These are phyloP conservation scores for Wickerhamiella nectarea DNA, from an alignment of 805 yeast genomes.

Conservation along the genomic window DNA sequence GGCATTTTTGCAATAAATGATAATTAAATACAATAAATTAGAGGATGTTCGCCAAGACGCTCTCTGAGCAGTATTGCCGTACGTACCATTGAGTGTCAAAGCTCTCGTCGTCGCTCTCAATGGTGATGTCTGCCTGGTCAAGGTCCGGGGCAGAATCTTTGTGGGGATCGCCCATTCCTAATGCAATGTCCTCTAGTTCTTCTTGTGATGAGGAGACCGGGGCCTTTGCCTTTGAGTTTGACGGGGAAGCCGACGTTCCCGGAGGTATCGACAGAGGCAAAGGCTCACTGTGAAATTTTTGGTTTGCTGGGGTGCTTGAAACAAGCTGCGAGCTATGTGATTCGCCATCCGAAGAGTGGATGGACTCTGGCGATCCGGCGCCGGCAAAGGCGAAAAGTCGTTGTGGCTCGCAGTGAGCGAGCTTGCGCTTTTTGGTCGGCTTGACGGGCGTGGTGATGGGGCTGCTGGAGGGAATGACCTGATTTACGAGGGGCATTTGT, in stretches of 20 bases:
- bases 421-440: background rate
- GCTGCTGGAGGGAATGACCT: slow-evolving; percentile 4
- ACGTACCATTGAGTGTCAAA: background rate
- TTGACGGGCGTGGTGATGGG: slow-evolving; percentile 2
- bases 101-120: background rate
- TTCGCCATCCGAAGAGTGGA: slow-evolving; percentile 6
- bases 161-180: background rate
- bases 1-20: too few species aligned
- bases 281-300: too few species aligned
- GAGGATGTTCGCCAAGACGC: background rate
- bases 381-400: background rate
- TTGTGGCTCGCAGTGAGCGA: background rate
- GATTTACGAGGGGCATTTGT: background rate
- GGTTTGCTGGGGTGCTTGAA: too few species aligned
- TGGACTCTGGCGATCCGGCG: slow-evolving; percentile 5
- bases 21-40: background rate
- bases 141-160: background rate
- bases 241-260: too few species aligned
- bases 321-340: slow-evolving; percentile 6
- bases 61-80: slow-evolving; percentile 2
- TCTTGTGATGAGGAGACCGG: slow-evolving; percentile 1
- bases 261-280: too few species aligned
- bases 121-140: background rate
- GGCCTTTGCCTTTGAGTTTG: background rate
- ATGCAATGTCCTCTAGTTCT: background rate